Base-by-base conservation (phyloP, 352 stramenopile genomes). In the Pythium dissotocum region DNA sequence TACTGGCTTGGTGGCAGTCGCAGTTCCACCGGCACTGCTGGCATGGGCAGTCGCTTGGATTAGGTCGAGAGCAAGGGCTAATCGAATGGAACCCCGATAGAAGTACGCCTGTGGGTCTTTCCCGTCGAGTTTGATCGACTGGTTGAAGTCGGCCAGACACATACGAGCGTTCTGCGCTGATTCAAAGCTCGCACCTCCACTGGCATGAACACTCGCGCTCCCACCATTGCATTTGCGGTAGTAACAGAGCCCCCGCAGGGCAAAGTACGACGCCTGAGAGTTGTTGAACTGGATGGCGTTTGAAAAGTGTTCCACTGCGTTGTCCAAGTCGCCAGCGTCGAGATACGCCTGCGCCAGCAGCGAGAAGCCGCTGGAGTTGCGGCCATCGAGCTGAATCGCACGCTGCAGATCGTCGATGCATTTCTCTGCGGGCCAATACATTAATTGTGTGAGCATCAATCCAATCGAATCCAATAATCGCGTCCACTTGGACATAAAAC, bases 81-180 rank as follows among this genome's bases (percentile, higher is more conserved):
- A 72, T 2, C 85, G 80, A 24, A 91, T 78, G 2, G 83, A 88
- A 1, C 86, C 86, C 12, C 86, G 77, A 35, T 92, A 92, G 63
- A 91, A 93, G 68, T 93, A 93, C 30, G 83, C 76, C 60, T 92
- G 78, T 0, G 85, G 80, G 48, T 93, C 84, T 7, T 80, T 86
- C 24, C 86, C 83, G 40, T 93, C 85, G 18, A 94, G 73, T 58
- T 92, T 80, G 63, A 94, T 87, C 30, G 79, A 81, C 33, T 75
- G 73, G 55, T 92, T 91, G 35, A 94, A 87, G 59, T 94, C 86
- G 5, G 74, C 72, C 30, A 92, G 71, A 44, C 80, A 89, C 55
- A 78, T 65, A 12, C 80, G 83, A n/a, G 76, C 83, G 38, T 77
- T 83, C 16, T 58, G 63, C 24, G 79, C 75, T 2, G 36, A 36